Base-by-base conservation (phyloP, 2,329 filamentous ascomycete genomes). In the Trichoderma aggressivum region DNA sequence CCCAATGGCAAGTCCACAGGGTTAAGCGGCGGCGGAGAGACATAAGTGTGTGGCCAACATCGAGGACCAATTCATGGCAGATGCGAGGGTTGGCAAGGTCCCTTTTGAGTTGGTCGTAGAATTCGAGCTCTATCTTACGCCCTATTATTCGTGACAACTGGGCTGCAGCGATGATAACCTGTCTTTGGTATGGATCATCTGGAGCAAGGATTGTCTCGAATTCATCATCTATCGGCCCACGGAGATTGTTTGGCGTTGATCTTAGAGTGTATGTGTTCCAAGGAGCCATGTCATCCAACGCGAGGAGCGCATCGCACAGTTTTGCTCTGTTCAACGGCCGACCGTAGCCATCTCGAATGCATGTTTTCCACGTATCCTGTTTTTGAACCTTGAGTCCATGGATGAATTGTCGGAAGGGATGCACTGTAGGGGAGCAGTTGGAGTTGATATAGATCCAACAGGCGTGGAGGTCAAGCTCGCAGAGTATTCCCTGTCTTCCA, bases 121-220 rank as follows among this genome's bases (percentile, higher is more conserved):
- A 60, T 1, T 60, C 55, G n/a, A 72, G 71, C 47, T 72, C 71
- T 28, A 72, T 14, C 24, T 67, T 71, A 16, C 71, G 61, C 12
- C 32, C 62, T 8, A 72, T 32, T 18, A 72, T 67, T 8, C 62
- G 61, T 24, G 58, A 63, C 8, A 72, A 16, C 30, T 72, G 71
- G 21, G 69, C 62, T 8, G 61, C 68, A 32, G 36, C 24, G 21
- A 62, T 18, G 11, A 68, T 39, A 2, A 63, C 6, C 11, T n/a
- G 26, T 7, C 30, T 18, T 24, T 71, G 34, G 7, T 14, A 5
- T 26, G 32, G 18, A n/a, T 62, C 21, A 21, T 56, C 30, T 24
- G 67, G 34, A 5, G 18, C 16, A 26, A 70, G 65, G 5, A 16
- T 18, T 24, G 28, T 32, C 36, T 7, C 55, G 2, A 24, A 21